Evolutionary conservation across 169 alveolate species (phyloP).

Genomic region (Plasmodium gonderi): DNA sequence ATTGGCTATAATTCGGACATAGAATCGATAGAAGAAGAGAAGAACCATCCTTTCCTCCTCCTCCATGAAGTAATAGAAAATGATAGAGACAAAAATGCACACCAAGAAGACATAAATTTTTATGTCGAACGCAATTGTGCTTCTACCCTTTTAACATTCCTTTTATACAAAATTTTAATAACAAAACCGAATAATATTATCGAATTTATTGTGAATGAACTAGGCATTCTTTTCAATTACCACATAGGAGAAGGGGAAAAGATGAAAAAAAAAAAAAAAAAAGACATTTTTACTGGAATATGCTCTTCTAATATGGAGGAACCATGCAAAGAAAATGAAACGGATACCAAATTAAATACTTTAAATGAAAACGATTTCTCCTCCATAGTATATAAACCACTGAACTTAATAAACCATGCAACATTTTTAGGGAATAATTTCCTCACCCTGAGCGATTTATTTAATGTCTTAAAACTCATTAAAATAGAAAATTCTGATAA

Average conservation of each 20-base stretch:
- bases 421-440: not conserved
- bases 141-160: conserved; percentile 19
- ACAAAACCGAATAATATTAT: conserved; percentile 25
- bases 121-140: conserved; percentile 13
- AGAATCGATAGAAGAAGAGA: not conserved
- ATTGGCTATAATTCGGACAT: not conserved
- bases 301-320: not conserved
- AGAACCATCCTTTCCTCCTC: not conserved
- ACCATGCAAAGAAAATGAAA: not conserved
- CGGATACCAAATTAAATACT: not conserved
- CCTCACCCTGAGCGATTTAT: conserved; percentile 25
- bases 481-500: conserved; percentile 64
- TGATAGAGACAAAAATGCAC: not conserved
- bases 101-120: conserved; percentile 8
- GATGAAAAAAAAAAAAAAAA: not conserved
- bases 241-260: no score
- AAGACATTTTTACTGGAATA: not conserved
- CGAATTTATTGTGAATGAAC: conserved; percentile 29
- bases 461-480: conserved; percentile 18
- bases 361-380: not conserved
- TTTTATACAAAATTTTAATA: conserved; percentile 41
- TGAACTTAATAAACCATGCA: conserved; percentile 8
- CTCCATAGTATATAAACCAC: not conserved
- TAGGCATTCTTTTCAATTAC: not conserved
- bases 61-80: not conserved